phyloP scores from a whole-genome alignment of 176 grass and related monocot genomes.

The Oryza officinalis region DNA sequence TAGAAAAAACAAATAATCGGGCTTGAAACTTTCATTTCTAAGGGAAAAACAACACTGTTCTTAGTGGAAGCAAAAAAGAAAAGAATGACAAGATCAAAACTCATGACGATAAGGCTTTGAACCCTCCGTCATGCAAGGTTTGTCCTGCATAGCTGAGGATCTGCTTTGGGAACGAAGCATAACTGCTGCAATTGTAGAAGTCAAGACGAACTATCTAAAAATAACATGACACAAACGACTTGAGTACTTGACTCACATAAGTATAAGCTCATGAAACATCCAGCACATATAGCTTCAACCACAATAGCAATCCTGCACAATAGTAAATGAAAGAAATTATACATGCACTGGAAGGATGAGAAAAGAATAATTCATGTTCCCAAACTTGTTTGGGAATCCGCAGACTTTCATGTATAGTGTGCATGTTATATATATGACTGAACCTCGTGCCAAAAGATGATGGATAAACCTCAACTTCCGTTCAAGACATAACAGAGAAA shows the following conservation, averaged over 20 bases:
- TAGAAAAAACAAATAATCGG: constrained; percentile 17
- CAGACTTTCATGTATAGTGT: neutral
- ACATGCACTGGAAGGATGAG: neutral
- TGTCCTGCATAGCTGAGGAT: neutral
- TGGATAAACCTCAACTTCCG: neutral
- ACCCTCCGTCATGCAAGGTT: neutral
- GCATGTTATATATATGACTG: neutral
- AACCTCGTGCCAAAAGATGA: neutral
- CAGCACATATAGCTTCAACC: constrained; percentile 73
- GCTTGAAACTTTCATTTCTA: neutral
- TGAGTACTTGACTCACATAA: constrained; percentile 66
- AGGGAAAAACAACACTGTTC: neutral
- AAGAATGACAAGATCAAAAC: neutral
- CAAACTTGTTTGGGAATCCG: too few relatives aligned
- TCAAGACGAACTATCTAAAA: neutral
- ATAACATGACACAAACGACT: constrained; percentile 1
- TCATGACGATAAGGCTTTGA: neutral
- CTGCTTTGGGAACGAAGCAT: neutral
- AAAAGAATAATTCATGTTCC: neutral
- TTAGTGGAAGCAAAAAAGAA: neutral
- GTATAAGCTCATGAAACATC: constrained; percentile 95
- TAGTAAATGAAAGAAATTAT: constrained; percentile 34
- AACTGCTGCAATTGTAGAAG: constrained; percentile 2
- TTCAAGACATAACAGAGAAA: constrained; percentile 5
- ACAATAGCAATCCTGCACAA: constrained; percentile 68